Conservation (phyloP, 2,329 filamentous ascomycete genomes). For the Phialocephala sp. region DNA sequence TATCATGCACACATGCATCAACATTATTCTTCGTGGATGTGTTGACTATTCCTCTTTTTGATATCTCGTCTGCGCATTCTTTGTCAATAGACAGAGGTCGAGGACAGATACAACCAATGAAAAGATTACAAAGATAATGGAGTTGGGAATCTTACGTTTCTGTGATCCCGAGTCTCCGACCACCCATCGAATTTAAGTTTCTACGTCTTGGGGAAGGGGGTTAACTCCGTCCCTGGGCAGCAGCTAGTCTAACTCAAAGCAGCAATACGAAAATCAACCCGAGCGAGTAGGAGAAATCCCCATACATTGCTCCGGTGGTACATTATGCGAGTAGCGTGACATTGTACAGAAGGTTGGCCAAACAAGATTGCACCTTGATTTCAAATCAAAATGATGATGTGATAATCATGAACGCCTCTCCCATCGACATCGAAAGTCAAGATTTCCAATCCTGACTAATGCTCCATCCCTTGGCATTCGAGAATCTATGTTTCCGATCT, state of each 20-base stretch:
- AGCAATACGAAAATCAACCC: neutral
- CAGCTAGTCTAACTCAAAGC: neutral
- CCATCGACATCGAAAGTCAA: too few species aligned
- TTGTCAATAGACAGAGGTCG: neutral
- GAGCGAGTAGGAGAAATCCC: neutral
- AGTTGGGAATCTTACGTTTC: neutral
- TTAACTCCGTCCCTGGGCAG: neutral
- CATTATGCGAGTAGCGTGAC: too few species aligned
- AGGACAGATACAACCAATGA: neutral
- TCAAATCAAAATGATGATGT: conserved; percentile 2
- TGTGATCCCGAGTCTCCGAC: neutral
- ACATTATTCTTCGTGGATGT: neutral
- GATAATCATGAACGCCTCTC: neutral
- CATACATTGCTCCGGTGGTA: neutral
- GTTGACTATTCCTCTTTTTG: conserved; percentile 1
- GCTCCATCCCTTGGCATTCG: too few species aligned
- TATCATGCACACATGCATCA: conserved; percentile 3
- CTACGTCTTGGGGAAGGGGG: neutral
- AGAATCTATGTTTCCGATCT: too few species aligned
- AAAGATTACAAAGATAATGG: conserved; percentile 4
- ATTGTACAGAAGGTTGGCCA: too few species aligned
- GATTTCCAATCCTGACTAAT: too few species aligned
- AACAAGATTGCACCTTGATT: neutral
- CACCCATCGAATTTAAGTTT: neutral
- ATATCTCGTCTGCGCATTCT: conserved; percentile 2